phyloP scores from a whole-genome alignment of 768 basidiomycete genomes.

The Cyathus striatus region DNA sequence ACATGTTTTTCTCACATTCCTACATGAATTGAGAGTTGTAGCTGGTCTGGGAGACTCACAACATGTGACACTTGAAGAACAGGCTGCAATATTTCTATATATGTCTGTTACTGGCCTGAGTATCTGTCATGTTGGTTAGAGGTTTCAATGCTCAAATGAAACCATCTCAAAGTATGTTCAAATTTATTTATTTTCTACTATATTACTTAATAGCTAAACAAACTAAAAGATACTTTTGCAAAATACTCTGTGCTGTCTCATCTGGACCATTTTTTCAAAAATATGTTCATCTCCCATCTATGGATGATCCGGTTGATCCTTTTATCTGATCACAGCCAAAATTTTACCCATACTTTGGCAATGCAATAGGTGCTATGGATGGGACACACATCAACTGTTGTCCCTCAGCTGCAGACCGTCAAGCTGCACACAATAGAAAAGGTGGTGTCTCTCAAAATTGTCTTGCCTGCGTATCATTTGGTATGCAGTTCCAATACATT shows the following conservation, averaged over 20 bases:
- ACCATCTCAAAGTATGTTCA: slow-evolving; percentile 18
- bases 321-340: slow-evolving; percentile 16
- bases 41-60: not conserved
- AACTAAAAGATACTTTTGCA: slow-evolving; percentile 6
- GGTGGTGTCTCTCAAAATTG: slow-evolving; percentile 27
- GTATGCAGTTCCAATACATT: slow-evolving; percentile 25
- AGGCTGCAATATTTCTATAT: slow-evolving; percentile 19
- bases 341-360: slow-evolving; percentile 23
- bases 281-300: slow-evolving; percentile 11
- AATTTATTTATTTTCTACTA: not conserved
- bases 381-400: slow-evolving; percentile 17
- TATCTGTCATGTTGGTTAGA: slow-evolving; percentile 14
- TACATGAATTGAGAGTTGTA: not conserved
- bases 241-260: slow-evolving; percentile 10
- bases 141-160: slow-evolving; percentile 21
- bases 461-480: slow-evolving; percentile 25
- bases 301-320: slow-evolving; percentile 9
- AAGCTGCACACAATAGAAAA: slow-evolving; percentile 14
- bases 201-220: not conserved
- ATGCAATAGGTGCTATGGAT: slow-evolving; percentile 25
- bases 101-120: slow-evolving; percentile 12
- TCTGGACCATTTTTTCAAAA: slow-evolving; percentile 5
- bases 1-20: slow-evolving; percentile 6
- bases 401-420: slow-evolving; percentile 7
- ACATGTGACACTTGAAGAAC: slow-evolving; percentile 9